These are phyloP conservation scores for Penicillium sp. DNA, from an alignment of 2,329 filamentous ascomycete species.

Conservation along the genomic window DNA sequence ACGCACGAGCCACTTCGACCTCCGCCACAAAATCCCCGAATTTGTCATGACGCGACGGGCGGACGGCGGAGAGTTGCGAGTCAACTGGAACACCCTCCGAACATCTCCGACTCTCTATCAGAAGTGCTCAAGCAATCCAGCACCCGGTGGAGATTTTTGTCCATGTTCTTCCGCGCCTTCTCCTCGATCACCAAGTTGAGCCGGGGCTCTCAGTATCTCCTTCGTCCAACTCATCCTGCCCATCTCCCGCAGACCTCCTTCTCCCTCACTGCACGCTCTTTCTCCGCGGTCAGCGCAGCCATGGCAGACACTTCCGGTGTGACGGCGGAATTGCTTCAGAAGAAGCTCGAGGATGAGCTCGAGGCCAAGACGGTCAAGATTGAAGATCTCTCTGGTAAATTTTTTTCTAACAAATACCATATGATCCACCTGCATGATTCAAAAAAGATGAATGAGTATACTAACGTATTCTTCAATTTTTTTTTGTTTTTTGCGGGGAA, in stretches of 20 bases:
- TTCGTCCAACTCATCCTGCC: constrained; percentile 22
- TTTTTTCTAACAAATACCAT: too few relatives aligned
- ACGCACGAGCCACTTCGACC: neutral
- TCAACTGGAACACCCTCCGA: too few relatives aligned
- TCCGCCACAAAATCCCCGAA: too few relatives aligned
- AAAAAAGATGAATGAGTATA: neutral
- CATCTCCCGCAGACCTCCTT: constrained; percentile 24
- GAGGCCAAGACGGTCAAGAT: constrained; percentile 75
- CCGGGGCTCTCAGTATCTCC: constrained; percentile 37
- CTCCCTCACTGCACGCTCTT: constrained; percentile 31
- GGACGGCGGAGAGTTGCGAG: too few relatives aligned
- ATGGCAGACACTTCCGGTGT: constrained; percentile 54
- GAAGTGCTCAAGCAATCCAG: too few relatives aligned
- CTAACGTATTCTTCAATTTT: neutral
- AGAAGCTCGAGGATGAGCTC: constrained; percentile 37
- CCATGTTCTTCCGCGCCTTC: constrained; percentile 36
- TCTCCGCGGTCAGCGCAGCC: constrained; percentile 30
- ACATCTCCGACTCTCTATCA: too few relatives aligned
- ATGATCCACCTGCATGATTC: too few relatives aligned
- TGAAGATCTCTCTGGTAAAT: constrained; percentile 81
- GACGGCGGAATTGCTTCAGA: constrained; percentile 52
- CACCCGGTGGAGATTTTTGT: constrained; percentile 1
- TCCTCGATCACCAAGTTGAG: constrained; percentile 25
- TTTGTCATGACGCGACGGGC: too few relatives aligned
- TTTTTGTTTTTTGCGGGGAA: too few relatives aligned